Evolutionary conservation across 179 eudicot species (phyloP).

Genomic region (Pouteria campechiana): DNA sequence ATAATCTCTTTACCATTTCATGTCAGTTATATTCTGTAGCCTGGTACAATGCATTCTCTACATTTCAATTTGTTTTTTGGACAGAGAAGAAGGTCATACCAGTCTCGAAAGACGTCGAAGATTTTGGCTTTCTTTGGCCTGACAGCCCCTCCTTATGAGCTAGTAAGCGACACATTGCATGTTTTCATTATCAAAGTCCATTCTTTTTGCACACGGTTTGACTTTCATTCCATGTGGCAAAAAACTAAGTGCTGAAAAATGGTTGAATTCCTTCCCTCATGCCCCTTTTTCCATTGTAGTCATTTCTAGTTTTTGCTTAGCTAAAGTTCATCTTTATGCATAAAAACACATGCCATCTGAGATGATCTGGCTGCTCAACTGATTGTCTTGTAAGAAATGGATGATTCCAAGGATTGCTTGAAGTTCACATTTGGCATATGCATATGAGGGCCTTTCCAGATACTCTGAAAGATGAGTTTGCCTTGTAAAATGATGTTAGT

Average conservation of each 20-base stretch:
- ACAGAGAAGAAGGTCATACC: constrained; percentile 20
- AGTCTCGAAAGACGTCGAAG: constrained; percentile 15
- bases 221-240: neutral
- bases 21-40: no score
- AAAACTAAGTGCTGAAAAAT: neutral
- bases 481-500: no score
- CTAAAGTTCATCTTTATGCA: neutral
- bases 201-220: neutral
- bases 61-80: no score
- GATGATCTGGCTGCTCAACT: no score
- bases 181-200: neutral
- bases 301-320: neutral
- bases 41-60: no score
- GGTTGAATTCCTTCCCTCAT: neutral
- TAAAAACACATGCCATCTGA: neutral
- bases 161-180: constrained; percentile 40
- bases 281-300: neutral
- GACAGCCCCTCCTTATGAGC: constrained; percentile 61
- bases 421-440: no score
- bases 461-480: no score
- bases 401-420: no score
- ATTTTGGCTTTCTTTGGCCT: constrained; percentile 67
- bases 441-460: no score
- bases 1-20: no score
- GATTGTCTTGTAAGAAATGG: no score